A percentile compares a stretch with the other conserved stretches of the same genome.
Evolutionary conservation across 371 early-diverging fungal species (phyloP).

Genomic region (Rhizomucor miehei): DNA sequence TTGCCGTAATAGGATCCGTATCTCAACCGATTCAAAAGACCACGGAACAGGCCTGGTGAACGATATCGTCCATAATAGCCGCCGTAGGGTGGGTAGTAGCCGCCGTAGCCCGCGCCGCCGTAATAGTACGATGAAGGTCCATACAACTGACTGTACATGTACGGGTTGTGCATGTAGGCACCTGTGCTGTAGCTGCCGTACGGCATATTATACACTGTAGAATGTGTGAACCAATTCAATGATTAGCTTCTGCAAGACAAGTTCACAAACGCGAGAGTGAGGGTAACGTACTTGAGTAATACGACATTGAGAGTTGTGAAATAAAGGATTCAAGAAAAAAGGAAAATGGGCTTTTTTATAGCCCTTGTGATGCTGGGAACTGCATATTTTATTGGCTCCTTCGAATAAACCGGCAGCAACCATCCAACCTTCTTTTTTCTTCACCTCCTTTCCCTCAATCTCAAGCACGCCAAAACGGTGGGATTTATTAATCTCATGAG

Average conservation of each 20-base stretch:
- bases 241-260: not conserved
- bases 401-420: too few species aligned
- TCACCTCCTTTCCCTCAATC: too few species aligned
- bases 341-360: not conserved
- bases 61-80: conserved; percentile 11
- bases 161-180: conserved; percentile 9
- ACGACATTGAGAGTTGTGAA: conserved; percentile 5
- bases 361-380: not conserved
- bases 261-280: not conserved
- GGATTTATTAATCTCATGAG: too few species aligned
- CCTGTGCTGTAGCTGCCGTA: not conserved
- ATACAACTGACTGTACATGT: conserved; percentile 11
- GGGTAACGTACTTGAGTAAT: conserved; percentile 9
- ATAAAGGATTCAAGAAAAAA: not conserved
- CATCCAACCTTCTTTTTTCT: too few species aligned
- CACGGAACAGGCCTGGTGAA: conserved; percentile 16
- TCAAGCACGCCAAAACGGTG: too few species aligned
- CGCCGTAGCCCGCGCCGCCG: conserved; percentile 6
- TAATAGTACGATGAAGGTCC: conserved; percentile 7
- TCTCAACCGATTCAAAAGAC: conserved; percentile 16
- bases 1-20: conserved; percentile 15
- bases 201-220: conserved; percentile 4
- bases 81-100: conserved; percentile 14
- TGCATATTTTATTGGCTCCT: conserved; percentile 6
- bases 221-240: too few species aligned